These are phyloP conservation scores for Arxiozyma telluris DNA, from an alignment of 1,139 yeast species.

Conservation along the genomic window DNA sequence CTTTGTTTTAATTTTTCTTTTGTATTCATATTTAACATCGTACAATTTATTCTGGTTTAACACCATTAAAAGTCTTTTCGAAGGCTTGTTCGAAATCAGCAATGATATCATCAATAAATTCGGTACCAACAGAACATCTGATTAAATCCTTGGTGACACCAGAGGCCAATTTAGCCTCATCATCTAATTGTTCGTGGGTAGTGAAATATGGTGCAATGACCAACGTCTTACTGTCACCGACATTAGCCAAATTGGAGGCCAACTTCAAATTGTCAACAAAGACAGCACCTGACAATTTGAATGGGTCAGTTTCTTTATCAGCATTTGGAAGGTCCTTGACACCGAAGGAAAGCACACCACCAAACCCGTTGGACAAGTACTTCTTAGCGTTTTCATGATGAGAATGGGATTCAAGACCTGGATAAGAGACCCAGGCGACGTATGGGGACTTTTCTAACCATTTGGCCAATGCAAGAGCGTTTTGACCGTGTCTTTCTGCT, in stretches of 20 bases:
- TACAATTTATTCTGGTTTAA: conserved; percentile 10
- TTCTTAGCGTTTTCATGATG: conserved; percentile 77
- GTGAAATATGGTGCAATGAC: conserved; percentile 94
- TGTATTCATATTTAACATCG: background rate
- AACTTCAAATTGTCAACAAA: conserved; percentile 76
- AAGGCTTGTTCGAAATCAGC: conserved; percentile 81
- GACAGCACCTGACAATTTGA: conserved; percentile 65
- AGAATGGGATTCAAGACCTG: conserved; percentile 78
- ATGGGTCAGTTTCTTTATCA: conserved; percentile 42
- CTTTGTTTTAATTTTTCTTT: background rate
- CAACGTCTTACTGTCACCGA: conserved; percentile 90
- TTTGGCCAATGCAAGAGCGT: conserved; percentile 74
- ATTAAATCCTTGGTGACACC: conserved; percentile 86
- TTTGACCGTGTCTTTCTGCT: conserved; percentile 82
- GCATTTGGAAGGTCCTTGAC: conserved; percentile 53
- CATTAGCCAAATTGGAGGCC: conserved; percentile 90
- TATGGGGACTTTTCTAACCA: conserved; percentile 63
- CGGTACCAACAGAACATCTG: conserved; percentile 85
- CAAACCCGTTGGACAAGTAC: conserved; percentile 68
- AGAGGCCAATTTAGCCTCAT: conserved; percentile 67
- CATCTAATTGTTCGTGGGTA: conserved; percentile 83
- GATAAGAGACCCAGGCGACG: conserved; percentile 84
- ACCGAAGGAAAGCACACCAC: conserved; percentile 84
- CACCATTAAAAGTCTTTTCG: conserved; percentile 38
- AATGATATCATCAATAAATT: conserved; percentile 79